These are phyloP conservation scores for Arthrinium phaeospermum DNA, from an alignment of 2,329 filamentous ascomycete genomes.

Conservation along the genomic window DNA sequence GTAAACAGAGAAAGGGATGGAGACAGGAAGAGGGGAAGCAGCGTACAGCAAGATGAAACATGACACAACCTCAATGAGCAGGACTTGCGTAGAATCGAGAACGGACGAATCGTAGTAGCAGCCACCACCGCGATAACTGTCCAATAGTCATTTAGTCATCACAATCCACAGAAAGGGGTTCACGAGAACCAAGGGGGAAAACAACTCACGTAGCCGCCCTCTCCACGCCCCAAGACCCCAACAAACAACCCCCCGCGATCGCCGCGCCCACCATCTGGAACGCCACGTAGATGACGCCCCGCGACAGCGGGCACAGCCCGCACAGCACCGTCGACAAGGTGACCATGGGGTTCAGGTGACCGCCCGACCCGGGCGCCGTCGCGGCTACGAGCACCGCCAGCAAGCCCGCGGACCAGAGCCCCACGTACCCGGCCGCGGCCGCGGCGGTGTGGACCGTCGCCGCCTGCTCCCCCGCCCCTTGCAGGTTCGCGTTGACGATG, in stretches of 20 bases:
- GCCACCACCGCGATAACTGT: conserved; percentile 39
- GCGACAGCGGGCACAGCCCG: conserved; percentile 53
- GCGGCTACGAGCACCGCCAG: conserved; percentile 56
- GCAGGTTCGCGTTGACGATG: conserved; percentile 34
- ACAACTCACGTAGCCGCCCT: conserved; percentile 35
- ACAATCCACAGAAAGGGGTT: not conserved
- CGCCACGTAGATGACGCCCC: conserved; percentile 52
- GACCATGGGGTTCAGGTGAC: conserved; percentile 59
- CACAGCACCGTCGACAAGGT: conserved; percentile 58
- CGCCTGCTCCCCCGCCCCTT: conserved; percentile 24
- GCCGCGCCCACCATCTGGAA: conserved; percentile 52
- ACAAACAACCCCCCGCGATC: conserved; percentile 49
- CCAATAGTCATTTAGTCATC: not conserved
- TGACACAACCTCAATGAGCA: conserved; percentile 54
- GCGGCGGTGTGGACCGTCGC: conserved; percentile 33
- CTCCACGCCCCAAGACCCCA: conserved; percentile 34
- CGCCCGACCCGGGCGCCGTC: conserved; percentile 54
- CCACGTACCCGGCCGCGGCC: conserved; percentile 33
- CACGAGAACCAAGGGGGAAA: conserved; percentile 23
- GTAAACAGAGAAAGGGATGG: not conserved
- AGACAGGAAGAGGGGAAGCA: conserved; percentile 12
- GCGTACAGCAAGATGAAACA: conserved; percentile 45
- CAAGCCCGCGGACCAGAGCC: conserved; percentile 46
- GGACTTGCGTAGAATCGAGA: conserved; percentile 45
- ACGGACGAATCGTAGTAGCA: conserved; percentile 44